phyloP scores from a whole-genome alignment of 345 rosid genomes.

The Eucalyptus pumila region DNA sequence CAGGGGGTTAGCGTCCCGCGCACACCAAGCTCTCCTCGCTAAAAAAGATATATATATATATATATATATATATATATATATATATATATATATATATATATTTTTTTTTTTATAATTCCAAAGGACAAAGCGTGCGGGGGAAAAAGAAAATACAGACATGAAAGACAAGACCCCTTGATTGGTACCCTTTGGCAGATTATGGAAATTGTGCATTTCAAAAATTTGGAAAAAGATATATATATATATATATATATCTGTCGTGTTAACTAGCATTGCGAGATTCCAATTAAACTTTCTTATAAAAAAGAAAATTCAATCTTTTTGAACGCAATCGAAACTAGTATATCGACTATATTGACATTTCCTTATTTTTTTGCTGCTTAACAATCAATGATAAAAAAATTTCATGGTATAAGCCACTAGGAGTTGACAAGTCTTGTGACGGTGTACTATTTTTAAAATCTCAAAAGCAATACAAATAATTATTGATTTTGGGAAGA shows the following conservation, averaged over 20 bases:
- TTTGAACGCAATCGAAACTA: neutral
- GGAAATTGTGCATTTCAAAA: neutral
- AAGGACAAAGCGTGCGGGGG: constrained; percentile 14
- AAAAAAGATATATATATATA: no score
- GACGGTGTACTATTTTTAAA: neutral
- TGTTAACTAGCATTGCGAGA: neutral
- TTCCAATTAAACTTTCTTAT: neutral
- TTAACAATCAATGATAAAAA: neutral
- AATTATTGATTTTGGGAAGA: neutral
- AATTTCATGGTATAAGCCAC: neutral
- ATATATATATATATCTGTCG: no score
- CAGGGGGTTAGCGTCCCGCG: neutral
- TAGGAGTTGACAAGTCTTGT: neutral
- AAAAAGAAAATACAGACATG: neutral
- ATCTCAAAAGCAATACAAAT: neutral
- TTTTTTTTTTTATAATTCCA: neutral
- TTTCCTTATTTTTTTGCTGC: neutral
- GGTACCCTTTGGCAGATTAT: neutral
- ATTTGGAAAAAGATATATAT: no score
- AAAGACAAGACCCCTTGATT: neutral
- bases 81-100: no score
- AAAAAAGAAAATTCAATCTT: no score
- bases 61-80: no score
- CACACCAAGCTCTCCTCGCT: neutral
- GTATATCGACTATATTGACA: neutral